Evolutionary conservation across 164 flowering plant genomes (phyloP).

Genomic region (Magnolia sinica): DNA sequence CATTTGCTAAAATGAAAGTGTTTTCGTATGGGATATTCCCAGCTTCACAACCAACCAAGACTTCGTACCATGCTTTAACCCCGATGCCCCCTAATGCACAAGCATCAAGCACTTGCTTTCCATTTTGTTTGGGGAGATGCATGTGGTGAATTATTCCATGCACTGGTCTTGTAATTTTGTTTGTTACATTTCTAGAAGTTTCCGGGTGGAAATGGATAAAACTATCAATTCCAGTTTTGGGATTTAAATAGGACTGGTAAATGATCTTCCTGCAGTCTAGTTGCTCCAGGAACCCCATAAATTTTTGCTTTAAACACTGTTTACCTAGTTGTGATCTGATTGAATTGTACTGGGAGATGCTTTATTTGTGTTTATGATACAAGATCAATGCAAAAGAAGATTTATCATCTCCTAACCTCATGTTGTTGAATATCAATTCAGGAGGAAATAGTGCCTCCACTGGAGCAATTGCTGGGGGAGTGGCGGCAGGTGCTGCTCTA

Average conservation of each 20-base stretch:
- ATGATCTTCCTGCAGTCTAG: neutral
- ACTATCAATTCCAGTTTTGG: too few relatives aligned
- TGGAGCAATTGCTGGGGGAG: conserved; percentile 50
- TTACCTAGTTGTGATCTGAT: neutral
- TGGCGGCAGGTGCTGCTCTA: conserved; percentile 51
- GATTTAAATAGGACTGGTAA: neutral
- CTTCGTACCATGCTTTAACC: neutral
- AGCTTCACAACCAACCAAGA: neutral
- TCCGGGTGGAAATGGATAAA: too few relatives aligned
- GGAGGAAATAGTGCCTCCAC: conserved; percentile 33
- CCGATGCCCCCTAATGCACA: neutral
- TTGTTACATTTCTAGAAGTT: too few relatives aligned
- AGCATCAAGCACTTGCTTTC: too few relatives aligned
- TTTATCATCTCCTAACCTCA: neutral
- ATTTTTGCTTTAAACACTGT: neutral
- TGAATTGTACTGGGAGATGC: neutral
- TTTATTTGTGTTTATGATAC: neutral
- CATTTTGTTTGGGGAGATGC: too few relatives aligned
- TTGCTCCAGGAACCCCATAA: neutral
- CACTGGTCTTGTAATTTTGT: too few relatives aligned
- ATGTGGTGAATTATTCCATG: too few relatives aligned
- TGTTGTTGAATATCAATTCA: conserved; percentile 5
- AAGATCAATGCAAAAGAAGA: neutral
- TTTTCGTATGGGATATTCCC: neutral
- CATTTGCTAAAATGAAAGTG: neutral